phyloP scores from a whole-genome alignment of 495 filamentous ascomycete species.

The Neurospora tetrasperma region DNA sequence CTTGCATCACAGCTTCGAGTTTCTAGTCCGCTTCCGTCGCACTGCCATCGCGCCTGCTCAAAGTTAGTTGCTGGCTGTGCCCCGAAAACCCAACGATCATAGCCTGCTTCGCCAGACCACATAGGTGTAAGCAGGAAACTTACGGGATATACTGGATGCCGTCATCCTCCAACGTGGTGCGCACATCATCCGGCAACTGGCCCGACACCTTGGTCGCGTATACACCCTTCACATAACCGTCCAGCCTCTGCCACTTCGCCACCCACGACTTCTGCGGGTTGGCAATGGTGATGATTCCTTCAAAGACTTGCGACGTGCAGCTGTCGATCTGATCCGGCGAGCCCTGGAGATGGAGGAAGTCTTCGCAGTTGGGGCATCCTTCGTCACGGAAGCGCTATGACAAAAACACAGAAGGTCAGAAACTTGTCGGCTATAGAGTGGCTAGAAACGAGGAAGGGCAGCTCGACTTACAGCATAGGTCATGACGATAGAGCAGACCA shows the following conservation, averaged over 20 bases:
- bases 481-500: conserved; percentile 94
- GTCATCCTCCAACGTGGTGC: conserved; percentile 55
- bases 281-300: conserved; percentile 74
- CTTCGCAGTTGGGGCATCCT: conserved; percentile 95
- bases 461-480: conserved; percentile 49
- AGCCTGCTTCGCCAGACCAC: not conserved
- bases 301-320: conserved; percentile 91
- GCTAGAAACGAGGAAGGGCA: not conserved
- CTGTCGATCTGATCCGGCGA: conserved; percentile 72
- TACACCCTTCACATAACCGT: conserved; percentile 72
- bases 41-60: conserved; percentile 39
- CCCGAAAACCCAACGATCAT: not conserved
- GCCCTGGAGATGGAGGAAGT: conserved; percentile 70
- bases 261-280: conserved; percentile 79
- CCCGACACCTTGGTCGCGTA: conserved; percentile 93
- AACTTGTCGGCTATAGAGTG: conserved; percentile 8
- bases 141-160: conserved; percentile 62
- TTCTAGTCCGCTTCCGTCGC: conserved; percentile 31
- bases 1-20: not conserved
- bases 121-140: conserved; percentile 12
- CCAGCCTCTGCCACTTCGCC: conserved; percentile 85
- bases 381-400: conserved; percentile 64
- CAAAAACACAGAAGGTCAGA: not conserved
- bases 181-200: conserved; percentile 51
- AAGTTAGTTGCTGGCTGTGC: not conserved